Conservation (phyloP, 1,284 basidiomycete species). For the Anthracocystis walkeri region DNA sequence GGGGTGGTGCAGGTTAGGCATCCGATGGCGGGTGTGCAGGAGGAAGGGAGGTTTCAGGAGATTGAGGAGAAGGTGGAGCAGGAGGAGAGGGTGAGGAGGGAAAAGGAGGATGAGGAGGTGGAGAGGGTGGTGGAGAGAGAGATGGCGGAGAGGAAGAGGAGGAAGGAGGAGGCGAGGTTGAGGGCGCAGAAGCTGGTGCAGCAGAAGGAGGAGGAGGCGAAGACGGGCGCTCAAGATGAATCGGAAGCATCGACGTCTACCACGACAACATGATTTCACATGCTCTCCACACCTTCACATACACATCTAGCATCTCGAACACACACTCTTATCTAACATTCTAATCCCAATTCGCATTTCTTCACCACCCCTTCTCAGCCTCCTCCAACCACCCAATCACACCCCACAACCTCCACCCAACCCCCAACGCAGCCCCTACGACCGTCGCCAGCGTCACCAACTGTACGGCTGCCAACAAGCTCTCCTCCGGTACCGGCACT, state of each 20-base stretch:
- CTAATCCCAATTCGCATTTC: not conserved
- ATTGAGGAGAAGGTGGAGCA: conserved; percentile 21
- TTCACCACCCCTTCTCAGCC: conserved; percentile 11
- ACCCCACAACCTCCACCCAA: conserved; percentile 13
- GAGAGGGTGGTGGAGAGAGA: conserved; percentile 43
- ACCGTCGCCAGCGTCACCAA: conserved; percentile 15
- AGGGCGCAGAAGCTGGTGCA: conserved; percentile 25
- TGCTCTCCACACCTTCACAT: conserved; percentile 1
- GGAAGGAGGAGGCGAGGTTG: conserved; percentile 29
- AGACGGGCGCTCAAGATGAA: not conserved
- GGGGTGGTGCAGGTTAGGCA: conserved; percentile 56
- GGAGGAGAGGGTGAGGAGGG: conserved; percentile 25
- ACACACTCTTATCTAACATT: too few species aligned
- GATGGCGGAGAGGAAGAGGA: conserved; percentile 34
- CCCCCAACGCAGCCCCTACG: not conserved
- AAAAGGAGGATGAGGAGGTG: conserved; percentile 43
- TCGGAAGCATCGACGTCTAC: not conserved
- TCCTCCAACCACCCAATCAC: conserved; percentile 13
- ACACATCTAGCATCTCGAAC: not conserved
- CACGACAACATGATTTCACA: too few species aligned
- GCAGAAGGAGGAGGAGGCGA: too few species aligned
- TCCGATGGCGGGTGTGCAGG: conserved; percentile 43
- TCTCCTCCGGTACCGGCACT: conserved; percentile 8
- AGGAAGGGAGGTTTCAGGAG: conserved; percentile 51
- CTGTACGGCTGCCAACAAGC: conserved; percentile 9